phyloP scores from a whole-genome alignment of 306 rosid species.

The Pyrus betulifolia region DNA sequence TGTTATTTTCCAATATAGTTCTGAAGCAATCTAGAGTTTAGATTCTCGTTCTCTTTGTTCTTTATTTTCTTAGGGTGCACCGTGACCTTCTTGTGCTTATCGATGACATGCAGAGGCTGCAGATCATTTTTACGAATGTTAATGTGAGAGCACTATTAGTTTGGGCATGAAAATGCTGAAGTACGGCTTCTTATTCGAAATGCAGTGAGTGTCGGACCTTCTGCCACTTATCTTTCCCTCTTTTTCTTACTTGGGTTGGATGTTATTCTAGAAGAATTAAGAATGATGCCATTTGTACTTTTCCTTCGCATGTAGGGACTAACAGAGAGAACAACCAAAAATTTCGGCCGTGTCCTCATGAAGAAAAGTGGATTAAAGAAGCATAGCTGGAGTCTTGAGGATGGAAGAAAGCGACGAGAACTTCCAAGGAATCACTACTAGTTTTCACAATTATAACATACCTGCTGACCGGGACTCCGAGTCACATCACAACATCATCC shows the following conservation, averaged over 20 bases:
- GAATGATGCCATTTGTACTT: background rate
- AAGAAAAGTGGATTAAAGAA: background rate
- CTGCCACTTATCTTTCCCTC: background rate
- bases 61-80: background rate
- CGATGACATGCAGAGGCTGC: background rate
- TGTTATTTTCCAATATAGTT: background rate
- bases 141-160: background rate
- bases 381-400: background rate
- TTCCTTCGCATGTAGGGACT: background rate
- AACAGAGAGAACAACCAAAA: background rate
- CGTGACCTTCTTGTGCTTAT: background rate
- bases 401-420: background rate
- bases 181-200: background rate
- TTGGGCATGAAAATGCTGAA: background rate
- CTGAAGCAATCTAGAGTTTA: background rate
- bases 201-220: background rate
- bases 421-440: background rate
- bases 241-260: background rate
- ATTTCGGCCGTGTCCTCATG: background rate
- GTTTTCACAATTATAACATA: background rate
- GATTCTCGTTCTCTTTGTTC: no score
- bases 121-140: background rate
- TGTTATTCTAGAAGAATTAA: background rate
- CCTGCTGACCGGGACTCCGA: background rate
- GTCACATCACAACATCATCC: background rate